Evolutionary conservation across 2,329 filamentous ascomycete species (phyloP), one percentile per base, ranked within the genome.

Genomic region (Hansfordia pulvinata): DNA sequence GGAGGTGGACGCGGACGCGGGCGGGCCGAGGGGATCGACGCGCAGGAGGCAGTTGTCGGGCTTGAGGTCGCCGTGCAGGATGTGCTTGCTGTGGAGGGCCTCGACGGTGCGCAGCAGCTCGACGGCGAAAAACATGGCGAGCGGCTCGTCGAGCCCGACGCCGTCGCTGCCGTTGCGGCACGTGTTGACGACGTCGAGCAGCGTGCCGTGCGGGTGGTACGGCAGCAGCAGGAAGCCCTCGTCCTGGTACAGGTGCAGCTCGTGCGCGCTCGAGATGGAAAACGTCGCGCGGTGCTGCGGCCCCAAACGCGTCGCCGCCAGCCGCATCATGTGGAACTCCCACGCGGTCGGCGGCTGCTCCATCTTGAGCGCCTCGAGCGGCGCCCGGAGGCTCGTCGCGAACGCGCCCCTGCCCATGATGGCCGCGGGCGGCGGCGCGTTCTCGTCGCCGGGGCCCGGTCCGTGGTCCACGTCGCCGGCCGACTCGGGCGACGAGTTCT

Each of bases 241-340:
- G 42, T 93, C 81, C 29, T 73, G 69, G 60, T 88, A 96, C 6
- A 94, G 64, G 46, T 96, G 90, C 60, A 94, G 73, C 47, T 94
- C 88, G 38, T 93, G 80, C 0, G 80, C 88, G 19, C 74, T 68
- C 2, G 93, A 73, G 31, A 98, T 64, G 10, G 82, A 92, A 3
- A 82, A 74, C 1, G 73, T 65, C 0, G 79, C 77, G 10, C 88
- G 75, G 32, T 79, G 58, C 17, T 67, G 69, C 1, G 76, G 64
- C 0, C 76, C 78, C 0, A 98, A 62, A 1, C 90, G 79, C 13
- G 69, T 60, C 36, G 88, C 82, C 2, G 81, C 74, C 29, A 84
- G 70, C 2, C 83, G 77, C 60, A 96, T 84, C 52, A 98, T 92
- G 54, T 93, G 81, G 46, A 96, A 98, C 47, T 98, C 90, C 90